Conservation (phyloP, 2,329 filamentous ascomycete species). For the Penicillium sp. region DNA sequence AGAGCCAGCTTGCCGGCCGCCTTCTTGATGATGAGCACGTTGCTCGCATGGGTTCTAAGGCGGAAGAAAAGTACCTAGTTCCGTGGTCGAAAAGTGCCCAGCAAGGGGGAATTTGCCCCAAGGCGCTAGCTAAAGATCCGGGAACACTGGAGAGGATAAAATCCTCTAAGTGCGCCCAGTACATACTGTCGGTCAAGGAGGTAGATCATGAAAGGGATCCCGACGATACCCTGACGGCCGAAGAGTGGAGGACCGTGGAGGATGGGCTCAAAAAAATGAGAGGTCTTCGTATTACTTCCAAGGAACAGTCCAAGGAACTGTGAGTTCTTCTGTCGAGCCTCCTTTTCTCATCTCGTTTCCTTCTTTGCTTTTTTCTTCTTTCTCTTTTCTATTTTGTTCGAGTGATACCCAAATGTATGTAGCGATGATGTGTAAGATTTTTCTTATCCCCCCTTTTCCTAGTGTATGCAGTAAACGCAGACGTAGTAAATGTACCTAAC, state of each 20-base stretch:
- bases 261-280: not conserved
- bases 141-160: no score
- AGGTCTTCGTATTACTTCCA: not conserved
- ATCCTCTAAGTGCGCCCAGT: no score
- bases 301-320: not conserved
- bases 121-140: not conserved
- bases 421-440: not conserved
- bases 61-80: not conserved
- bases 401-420: not conserved
- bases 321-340: not conserved
- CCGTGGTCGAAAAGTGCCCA: not conserved
- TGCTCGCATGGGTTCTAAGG: constrained; percentile 53
- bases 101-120: not conserved
- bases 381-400: not conserved
- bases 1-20: constrained; percentile 66
- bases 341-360: no score
- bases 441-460: not conserved
- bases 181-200: not conserved
- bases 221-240: not conserved
- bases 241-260: not conserved
- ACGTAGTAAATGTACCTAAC: no score
- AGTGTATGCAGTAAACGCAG: not conserved
- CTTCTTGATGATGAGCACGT: constrained; percentile 79
- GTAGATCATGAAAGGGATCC: not conserved
- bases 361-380: not conserved